A percentile compares a stretch with the other conserved stretches of the same genome.
These are phyloP conservation scores for Scutellaria barbata DNA, from an alignment of 257 asterid genomes.

Conservation along the genomic window DNA sequence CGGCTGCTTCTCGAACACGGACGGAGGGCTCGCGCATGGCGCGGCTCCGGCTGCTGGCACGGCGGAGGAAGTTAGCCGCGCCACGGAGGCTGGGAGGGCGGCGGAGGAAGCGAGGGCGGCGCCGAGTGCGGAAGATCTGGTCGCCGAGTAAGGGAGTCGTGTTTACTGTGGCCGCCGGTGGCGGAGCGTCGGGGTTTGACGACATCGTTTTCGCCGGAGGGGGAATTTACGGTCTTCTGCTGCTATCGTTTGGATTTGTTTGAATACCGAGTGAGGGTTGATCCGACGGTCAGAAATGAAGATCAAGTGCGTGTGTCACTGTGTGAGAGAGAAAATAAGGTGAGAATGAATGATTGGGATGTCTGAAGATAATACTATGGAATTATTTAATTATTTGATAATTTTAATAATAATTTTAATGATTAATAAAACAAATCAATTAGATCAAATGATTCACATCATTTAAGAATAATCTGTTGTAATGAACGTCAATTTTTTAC, in stretches of 20 bases:
- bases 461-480: too few species aligned
- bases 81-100: slow-evolving; percentile 68
- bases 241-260: slow-evolving; percentile 28
- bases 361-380: not conserved
- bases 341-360: not conserved
- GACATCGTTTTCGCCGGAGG: slow-evolving; percentile 43
- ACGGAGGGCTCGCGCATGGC: slow-evolving; percentile 65
- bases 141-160: slow-evolving; percentile 63
- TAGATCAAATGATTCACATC: too few species aligned
- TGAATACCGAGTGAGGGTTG: slow-evolving; percentile 2
- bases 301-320: slow-evolving; percentile 28
- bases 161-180: slow-evolving; percentile 45
- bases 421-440: too few species aligned
- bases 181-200: slow-evolving; percentile 31
- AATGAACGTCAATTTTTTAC: too few species aligned
- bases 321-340: slow-evolving; percentile 6
- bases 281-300: slow-evolving; percentile 40
- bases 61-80: slow-evolving; percentile 55
- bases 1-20: slow-evolving; percentile 58
- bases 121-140: slow-evolving; percentile 51
- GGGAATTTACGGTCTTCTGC: slow-evolving; percentile 23
- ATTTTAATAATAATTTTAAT: too few species aligned
- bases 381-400: too few species aligned
- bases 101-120: slow-evolving; percentile 56
- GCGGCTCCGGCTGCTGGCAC: slow-evolving; percentile 58